phyloP scores from a whole-genome alignment of 2,329 filamentous ascomycete genomes.

The Aspergillus glaucus region DNA sequence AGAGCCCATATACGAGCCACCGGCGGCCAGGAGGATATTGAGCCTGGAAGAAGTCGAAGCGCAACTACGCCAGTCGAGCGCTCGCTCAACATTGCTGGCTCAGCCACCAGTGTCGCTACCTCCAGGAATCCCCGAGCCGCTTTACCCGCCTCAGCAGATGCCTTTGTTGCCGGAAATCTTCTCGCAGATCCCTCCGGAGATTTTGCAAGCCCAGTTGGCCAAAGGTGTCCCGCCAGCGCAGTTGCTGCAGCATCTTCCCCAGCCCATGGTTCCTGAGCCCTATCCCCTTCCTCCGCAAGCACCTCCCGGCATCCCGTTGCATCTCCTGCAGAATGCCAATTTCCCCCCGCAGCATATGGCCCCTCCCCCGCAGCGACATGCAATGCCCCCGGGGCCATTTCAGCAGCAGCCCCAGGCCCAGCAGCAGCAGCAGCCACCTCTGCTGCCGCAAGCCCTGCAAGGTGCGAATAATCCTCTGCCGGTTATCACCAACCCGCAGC shows the following conservation, averaged over 20 bases:
- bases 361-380: slow-evolving; percentile 32
- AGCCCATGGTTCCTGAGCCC: slow-evolving; percentile 38
- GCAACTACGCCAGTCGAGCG: slow-evolving; percentile 68
- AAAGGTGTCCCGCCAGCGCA: slow-evolving; percentile 32
- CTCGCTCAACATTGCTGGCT: slow-evolving; percentile 15
- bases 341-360: slow-evolving; percentile 46
- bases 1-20: slow-evolving; percentile 13
- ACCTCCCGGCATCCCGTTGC: slow-evolving; percentile 54
- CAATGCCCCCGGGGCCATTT: slow-evolving; percentile 28
- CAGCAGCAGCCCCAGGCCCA: slow-evolving; percentile 28
- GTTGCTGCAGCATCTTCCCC: slow-evolving; percentile 23
- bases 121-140: slow-evolving; percentile 22
- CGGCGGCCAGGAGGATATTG: slow-evolving; percentile 70
- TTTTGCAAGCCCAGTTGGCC: slow-evolving; percentile 40
- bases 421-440: slow-evolving; percentile 26
- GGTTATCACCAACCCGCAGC: slow-evolving; percentile 63
- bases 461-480: slow-evolving; percentile 36
- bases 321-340: slow-evolving; percentile 75
- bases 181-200: slow-evolving; percentile 36
- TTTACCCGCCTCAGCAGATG: slow-evolving; percentile 26
- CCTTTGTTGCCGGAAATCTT: slow-evolving; percentile 26
- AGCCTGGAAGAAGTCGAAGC: slow-evolving; percentile 96
- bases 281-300: slow-evolving; percentile 40
- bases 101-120: slow-evolving; percentile 23
- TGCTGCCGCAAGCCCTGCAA: slow-evolving; percentile 28